Base-by-base conservation (phyloP, 1,284 basidiomycete species). In the Moesziomyces sp. region DNA sequence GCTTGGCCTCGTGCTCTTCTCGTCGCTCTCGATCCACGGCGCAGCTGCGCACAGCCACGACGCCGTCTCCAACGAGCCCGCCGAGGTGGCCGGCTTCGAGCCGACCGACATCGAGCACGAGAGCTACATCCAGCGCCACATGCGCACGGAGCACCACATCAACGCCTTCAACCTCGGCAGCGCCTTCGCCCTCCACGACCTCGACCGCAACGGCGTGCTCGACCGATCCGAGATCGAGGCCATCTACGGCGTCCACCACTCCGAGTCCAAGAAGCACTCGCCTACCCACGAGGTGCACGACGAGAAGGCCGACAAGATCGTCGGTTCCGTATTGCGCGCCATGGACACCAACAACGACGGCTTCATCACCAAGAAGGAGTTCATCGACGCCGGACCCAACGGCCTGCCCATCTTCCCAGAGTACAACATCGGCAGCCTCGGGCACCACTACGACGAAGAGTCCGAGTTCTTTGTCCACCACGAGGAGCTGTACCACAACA, bases 231-330 rank as follows among this genome's bases (percentile, higher is more conserved):
- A 86, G 74, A 81, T 86, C 52, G 85, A 85, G 61, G 85, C 85
- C 42, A 85, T 86, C 64, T 86, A 86, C 79, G 96, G 96, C 60
- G 92, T 99, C 23, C 94, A 98, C 85, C 97, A 99, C 84, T 89
- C 95, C 64, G 93, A 93, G 77, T 92, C 93, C 21, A 90, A 92
- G 85, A 91, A 93, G 85, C 90, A 92, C 85, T 92, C 93, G 23
- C 90, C 89, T 87, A 88, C 66, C 38, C 90, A 92, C 74, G 91
- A 93, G 43, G 87, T 89, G 52, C 93, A 95, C 81, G 89, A 93
- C 81, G 87, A 89, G 84, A 95, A 97, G 86, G 93, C 94, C 0
- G 89, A 93, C 64, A 85, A 89, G 59, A 91, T 99, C 66, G 91
- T 94, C 14, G 86, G 88, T 50, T 89, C 89, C 33, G 90, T 99